Base-by-base conservation (phyloP, 2,329 filamentous ascomycete species). In the Rosellinia necatrix region DNA sequence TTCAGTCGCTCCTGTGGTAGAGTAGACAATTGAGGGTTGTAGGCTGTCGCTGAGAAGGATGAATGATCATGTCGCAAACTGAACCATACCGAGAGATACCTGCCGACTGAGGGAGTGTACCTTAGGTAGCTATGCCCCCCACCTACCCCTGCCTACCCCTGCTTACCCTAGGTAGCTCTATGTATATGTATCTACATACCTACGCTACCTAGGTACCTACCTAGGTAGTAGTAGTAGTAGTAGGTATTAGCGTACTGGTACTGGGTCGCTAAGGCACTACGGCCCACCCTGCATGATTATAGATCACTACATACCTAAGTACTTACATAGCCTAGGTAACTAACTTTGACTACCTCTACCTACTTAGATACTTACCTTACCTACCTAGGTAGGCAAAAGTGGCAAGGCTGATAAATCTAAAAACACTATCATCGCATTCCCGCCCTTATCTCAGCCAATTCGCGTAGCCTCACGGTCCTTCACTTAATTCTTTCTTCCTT, bases 361-460 rank as follows among this genome's bases (percentile, higher is more conserved):
- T 4, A 21, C 32, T n/a, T 29, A 29, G 6, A 29, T 12, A 29
- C 38, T 10, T 41, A 19, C 22, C 6, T 15, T 17, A 43, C 15
- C 3, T 42, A 42, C 13, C 3, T 15, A 25, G 40, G 22, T 27
- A 44, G n/a, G 38, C 4, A 9, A 24, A 57, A 60, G 66, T 68
- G 68, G 74, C 75, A 74, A 78, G 76, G 77, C 77, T 79, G 76
- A 77, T 72, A 72, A 75, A 76, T 75, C 60, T 53, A 53, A 59
- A n/a, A 56, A 51, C 53, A 64, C 61, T 50, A 56, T 59, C 55
- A 60, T 65, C 34, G 42, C 27, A 29, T 49, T 29, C 19, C 12
- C 13, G n/a, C n/a, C n/a, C n/a, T n/a, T 15, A 29, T 34, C 22
- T 46, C 13, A 21, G n/a, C 19, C 3, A 29, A 27, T 25, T 25